Evolutionary conservation across 2,329 filamentous ascomycete species (phyloP).

Genomic region (Aspergillus ruber): DNA sequence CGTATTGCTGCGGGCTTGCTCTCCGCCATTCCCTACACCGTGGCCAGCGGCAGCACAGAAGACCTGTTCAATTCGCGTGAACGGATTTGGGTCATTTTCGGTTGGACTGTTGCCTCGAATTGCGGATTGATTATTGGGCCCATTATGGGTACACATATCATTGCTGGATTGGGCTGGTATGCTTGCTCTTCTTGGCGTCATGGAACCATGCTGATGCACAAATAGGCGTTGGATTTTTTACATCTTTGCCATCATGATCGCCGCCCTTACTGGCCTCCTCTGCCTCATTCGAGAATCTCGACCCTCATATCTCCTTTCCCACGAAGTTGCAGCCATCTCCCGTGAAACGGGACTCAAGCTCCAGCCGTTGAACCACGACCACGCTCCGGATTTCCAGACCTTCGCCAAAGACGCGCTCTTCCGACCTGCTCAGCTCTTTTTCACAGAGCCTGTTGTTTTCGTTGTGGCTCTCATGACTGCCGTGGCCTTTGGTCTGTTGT

Average conservation of each 20-base stretch:
- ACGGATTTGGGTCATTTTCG: constrained; percentile 43
- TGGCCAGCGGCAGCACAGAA: constrained; percentile 45
- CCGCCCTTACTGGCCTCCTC: constrained; percentile 27
- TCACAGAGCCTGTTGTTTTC: constrained; percentile 43
- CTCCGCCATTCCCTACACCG: constrained; percentile 44
- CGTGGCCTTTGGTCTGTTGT: constrained; percentile 40
- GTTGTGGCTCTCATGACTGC: constrained; percentile 37
- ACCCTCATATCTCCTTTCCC: constrained; percentile 38
- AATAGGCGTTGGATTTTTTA: constrained; percentile 44
- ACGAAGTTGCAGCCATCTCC: constrained; percentile 23
- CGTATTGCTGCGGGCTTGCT: constrained; percentile 40
- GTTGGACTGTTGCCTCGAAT: constrained; percentile 41
- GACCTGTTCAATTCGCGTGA: constrained; percentile 43
- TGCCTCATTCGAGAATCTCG: constrained; percentile 39
- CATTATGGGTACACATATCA: constrained; percentile 39
- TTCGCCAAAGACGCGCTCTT: constrained; percentile 33
- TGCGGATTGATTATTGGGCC: constrained; percentile 41
- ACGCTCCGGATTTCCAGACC: constrained; percentile 26
- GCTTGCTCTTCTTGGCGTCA: background rate
- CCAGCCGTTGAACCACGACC: constrained; percentile 31
- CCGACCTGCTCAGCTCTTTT: constrained; percentile 36
- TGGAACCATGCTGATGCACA: background rate
- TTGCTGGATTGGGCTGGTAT: constrained; percentile 33
- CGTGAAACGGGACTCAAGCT: constrained; percentile 16
- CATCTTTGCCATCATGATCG: constrained; percentile 35